phyloP scores from a whole-genome alignment of 257 asterid species.

The Plantago major region DNA sequence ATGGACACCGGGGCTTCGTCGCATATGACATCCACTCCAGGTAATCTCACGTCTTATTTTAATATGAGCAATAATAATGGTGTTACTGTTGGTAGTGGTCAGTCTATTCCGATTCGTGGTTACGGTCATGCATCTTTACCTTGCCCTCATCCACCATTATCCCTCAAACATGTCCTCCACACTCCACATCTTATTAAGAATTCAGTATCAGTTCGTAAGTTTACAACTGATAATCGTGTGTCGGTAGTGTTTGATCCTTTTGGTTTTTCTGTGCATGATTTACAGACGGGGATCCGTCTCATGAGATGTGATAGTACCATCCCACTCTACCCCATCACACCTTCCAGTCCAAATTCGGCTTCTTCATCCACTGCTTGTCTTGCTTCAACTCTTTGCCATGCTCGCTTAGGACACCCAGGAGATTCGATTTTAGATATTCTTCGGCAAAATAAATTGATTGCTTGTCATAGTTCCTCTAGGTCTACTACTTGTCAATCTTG shows the following conservation, averaged over 20 bases:
- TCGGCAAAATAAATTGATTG: not conserved
- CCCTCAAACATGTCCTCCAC: not conserved
- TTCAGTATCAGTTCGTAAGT: not conserved
- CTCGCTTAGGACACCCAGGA: not conserved
- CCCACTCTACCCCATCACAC: not conserved
- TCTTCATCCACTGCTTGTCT: too few species aligned
- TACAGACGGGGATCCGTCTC: not conserved
- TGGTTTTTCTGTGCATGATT: not conserved
- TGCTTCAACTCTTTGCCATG: not conserved
- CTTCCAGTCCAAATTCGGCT: not conserved
- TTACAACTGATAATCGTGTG: not conserved
- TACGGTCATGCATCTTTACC: not conserved
- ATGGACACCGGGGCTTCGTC: not conserved
- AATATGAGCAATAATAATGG: slow-evolving; percentile 1
- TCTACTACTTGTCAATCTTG: not conserved
- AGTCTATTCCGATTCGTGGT: not conserved
- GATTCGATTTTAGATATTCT: not conserved
- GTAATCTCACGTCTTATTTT: slow-evolving; percentile 4
- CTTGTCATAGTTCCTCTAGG: not conserved
- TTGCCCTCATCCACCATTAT: not conserved
- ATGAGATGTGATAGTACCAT: slow-evolving; percentile 4
- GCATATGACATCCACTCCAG: not conserved
- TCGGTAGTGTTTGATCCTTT: not conserved
- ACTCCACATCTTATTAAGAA: not conserved
- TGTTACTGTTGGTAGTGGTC: not conserved